These are phyloP conservation scores for Chalciporus piperatus DNA, from an alignment of 768 basidiomycete genomes.

Conservation along the genomic window DNA sequence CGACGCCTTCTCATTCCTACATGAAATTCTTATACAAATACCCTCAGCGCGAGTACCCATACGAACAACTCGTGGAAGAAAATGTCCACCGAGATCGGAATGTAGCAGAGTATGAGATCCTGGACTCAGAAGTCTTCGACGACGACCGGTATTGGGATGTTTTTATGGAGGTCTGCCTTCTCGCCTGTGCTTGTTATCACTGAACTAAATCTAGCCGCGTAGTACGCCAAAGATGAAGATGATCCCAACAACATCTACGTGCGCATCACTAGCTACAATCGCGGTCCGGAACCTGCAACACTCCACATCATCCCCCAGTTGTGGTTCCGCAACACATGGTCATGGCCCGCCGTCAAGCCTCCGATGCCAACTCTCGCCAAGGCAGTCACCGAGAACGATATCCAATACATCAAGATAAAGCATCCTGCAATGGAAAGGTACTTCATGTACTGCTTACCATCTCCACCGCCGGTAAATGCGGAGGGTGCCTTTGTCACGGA, in stretches of 20 bases:
- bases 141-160: constrained; percentile 98
- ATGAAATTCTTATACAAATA: constrained; percentile 99
- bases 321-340: constrained; percentile 99
- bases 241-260: constrained; percentile 84
- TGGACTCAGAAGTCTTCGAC: constrained; percentile 90
- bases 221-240: constrained; percentile 98
- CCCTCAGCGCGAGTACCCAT: constrained; percentile 88
- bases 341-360: constrained; percentile 76
- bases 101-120: constrained; percentile 87
- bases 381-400: constrained; percentile 46
- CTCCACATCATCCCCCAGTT: constrained; percentile 94
- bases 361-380: constrained; percentile 60
- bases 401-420: constrained; percentile 63
- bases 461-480: constrained; percentile 84
- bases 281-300: constrained; percentile 92
- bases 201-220: constrained; percentile 6
- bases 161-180: constrained; percentile 80
- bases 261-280: constrained; percentile 94
- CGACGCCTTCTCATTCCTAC: constrained; percentile 98
- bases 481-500: constrained; percentile 61
- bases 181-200: constrained; percentile 4
- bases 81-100: constrained; percentile 79
- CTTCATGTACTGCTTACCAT: constrained; percentile 85
- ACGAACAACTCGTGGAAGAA: constrained; percentile 89
- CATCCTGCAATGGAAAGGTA: constrained; percentile 76